Evolutionary conservation across 2,329 filamentous ascomycete genomes (phyloP).

Genomic region (Alternaria gansuensis): DNA sequence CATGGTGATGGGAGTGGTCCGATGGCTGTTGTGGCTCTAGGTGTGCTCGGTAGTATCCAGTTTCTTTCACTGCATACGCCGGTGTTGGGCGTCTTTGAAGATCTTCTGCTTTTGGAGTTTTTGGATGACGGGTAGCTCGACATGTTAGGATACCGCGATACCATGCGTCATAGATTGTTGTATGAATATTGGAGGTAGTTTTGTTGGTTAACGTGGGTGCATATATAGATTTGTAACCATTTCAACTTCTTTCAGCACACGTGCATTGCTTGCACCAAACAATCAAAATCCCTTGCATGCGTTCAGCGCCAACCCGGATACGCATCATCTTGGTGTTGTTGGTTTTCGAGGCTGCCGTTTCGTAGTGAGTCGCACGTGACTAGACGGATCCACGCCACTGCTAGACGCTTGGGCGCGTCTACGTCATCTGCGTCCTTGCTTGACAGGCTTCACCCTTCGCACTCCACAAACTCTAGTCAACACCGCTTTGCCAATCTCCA

Average conservation of each 20-base stretch:
- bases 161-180: conserved; percentile 13
- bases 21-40: conserved; percentile 79
- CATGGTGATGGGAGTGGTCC: conserved; percentile 67
- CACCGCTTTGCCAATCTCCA: conserved; percentile 6
- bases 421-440: conserved; percentile 24
- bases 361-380: conserved; percentile 16
- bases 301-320: neutral
- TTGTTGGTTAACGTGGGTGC: neutral
- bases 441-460: conserved; percentile 16
- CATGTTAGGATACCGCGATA: conserved; percentile 17
- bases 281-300: neutral
- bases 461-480: conserved; percentile 14
- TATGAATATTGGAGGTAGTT: conserved; percentile 4
- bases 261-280: neutral
- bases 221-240: conserved; percentile 15
- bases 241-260: neutral
- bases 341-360: conserved; percentile 4
- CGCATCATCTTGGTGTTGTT: neutral
- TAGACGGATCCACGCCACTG: conserved; percentile 11
- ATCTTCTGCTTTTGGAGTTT: neutral
- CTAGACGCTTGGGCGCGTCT: conserved; percentile 17
- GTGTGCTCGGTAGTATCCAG: conserved; percentile 9
- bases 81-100: neutral
- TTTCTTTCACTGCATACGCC: conserved; percentile 9
- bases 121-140: conserved; percentile 2